Conservation (phyloP, 2,329 filamentous ascomycete species). For the Onygenales sp. region DNA sequence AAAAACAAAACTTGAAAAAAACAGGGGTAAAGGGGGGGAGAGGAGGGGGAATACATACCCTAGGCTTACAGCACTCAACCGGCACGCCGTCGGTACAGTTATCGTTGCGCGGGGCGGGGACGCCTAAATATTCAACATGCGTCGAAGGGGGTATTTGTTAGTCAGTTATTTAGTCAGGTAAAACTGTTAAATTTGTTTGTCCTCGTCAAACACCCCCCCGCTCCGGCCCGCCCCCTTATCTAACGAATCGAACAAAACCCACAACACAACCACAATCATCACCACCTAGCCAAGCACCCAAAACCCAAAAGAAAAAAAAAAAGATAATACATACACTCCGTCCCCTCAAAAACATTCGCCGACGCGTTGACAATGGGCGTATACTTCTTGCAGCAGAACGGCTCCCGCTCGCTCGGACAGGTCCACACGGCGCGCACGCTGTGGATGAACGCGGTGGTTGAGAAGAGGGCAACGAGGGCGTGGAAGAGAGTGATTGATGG, state of each 20-base stretch:
- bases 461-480: neutral
- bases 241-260: neutral
- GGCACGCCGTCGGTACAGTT: slow-evolving; percentile 4
- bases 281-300: too few species aligned
- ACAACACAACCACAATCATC: too few species aligned
- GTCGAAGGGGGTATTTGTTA: neutral
- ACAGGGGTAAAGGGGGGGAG: too few species aligned
- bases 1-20: neutral
- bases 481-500: neutral
- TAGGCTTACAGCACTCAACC: slow-evolving; percentile 9
- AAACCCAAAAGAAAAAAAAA: neutral
- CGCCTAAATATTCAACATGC: neutral
- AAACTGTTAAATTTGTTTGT: neutral
- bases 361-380: neutral
- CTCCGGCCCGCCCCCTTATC: too few species aligned
- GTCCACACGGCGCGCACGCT: slow-evolving; percentile 10
- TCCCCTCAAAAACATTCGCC: neutral
- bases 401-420: slow-evolving; percentile 11
- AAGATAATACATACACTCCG: neutral
- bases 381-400: slow-evolving; percentile 8
- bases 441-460: neutral
- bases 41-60: neutral
- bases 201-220: too few species aligned
- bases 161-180: neutral
- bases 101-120: slow-evolving; percentile 5